Percentiles rank a stretch among this genome's conserved stretches.
phyloP scores from a whole-genome alignment of 2,329 filamentous ascomycete species.

The Fusarium goolgardi region DNA sequence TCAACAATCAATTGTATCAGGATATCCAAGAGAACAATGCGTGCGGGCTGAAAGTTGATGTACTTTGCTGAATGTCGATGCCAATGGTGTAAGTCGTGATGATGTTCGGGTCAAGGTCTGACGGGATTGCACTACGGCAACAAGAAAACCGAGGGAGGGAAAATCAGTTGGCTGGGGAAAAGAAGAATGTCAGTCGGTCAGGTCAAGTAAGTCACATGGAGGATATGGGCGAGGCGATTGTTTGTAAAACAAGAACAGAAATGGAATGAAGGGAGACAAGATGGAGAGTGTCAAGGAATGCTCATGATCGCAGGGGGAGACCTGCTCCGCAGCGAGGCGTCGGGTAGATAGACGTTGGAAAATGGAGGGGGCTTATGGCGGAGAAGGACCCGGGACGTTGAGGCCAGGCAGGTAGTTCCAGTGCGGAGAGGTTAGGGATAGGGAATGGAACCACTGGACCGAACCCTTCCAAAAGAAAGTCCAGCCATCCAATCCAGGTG shows the following conservation, averaged over 20 bases:
- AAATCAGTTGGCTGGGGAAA: slow-evolving; percentile 38
- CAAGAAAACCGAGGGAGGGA: slow-evolving; percentile 26
- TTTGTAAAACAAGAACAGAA: slow-evolving; percentile 39
- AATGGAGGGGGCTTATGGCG: slow-evolving; percentile 20
- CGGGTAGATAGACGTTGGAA: slow-evolving; percentile 13
- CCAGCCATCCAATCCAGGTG: background rate
- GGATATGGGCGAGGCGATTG: slow-evolving; percentile 31
- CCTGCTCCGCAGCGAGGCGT: slow-evolving; percentile 35
- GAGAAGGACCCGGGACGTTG: slow-evolving; percentile 9
- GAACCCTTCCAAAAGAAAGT: slow-evolving; percentile 19
- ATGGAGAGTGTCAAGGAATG: slow-evolving; percentile 43
- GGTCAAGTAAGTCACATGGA: slow-evolving; percentile 26
- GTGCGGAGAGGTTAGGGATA: slow-evolving; percentile 19
- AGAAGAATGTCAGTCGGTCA: slow-evolving; percentile 36
- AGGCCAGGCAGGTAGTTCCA: background rate
- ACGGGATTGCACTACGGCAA: slow-evolving; percentile 27
- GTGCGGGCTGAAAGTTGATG: background rate
- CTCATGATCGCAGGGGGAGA: slow-evolving; percentile 36
- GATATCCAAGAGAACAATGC: slow-evolving; percentile 41
- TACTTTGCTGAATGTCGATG: slow-evolving; percentile 12
- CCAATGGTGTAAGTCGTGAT: slow-evolving; percentile 38
- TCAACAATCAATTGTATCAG: slow-evolving; percentile 5
- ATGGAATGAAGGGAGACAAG: slow-evolving; percentile 48
- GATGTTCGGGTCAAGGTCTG: slow-evolving; percentile 13
- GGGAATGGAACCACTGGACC: slow-evolving; percentile 1